phyloP scores from a whole-genome alignment of 148 eudicot genomes.

The Silene conica region DNA sequence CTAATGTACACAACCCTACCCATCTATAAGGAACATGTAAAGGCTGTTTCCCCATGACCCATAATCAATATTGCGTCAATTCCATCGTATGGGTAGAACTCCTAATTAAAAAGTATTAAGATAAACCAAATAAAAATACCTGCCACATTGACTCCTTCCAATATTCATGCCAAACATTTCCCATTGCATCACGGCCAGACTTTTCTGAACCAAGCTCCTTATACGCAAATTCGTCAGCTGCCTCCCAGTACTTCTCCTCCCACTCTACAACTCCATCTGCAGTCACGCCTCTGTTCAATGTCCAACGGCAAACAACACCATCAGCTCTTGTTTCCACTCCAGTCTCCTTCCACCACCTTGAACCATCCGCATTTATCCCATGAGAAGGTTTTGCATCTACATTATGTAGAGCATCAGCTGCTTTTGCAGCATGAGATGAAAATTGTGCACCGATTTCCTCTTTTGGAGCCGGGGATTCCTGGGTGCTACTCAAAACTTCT shows the following conservation, averaged over 20 bases:
- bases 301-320: slow-evolving; percentile 82
- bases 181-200: slow-evolving; percentile 84
- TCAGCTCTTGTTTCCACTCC: slow-evolving; percentile 68
- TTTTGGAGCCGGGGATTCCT: slow-evolving; percentile 32
- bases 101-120: not conserved
- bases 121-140: slow-evolving; percentile 34
- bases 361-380: slow-evolving; percentile 64
- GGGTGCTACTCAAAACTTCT: slow-evolving; percentile 28
- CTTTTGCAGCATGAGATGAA: slow-evolving; percentile 73
- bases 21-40: no score
- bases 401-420: slow-evolving; percentile 52
- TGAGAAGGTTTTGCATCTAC: slow-evolving; percentile 32
- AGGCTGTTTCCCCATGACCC: no score
- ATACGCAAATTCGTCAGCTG: slow-evolving; percentile 66
- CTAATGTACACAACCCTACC: no score
- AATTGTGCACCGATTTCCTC: slow-evolving; percentile 51
- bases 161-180: slow-evolving; percentile 86
- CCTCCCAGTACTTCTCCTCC: slow-evolving; percentile 97
- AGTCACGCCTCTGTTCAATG: slow-evolving; percentile 69
- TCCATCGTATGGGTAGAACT: not conserved
- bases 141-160: slow-evolving; percentile 93
- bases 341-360: slow-evolving; percentile 89
- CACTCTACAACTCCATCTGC: slow-evolving; percentile 74
- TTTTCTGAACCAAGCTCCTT: slow-evolving; percentile 95
- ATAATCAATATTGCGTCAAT: not conserved